Percentiles rank a stretch among this genome's conserved stretches.
Evolutionary conservation across 108 stramenopile species (phyloP).

Genomic region (Cyclostephanos invisitatus): DNA sequence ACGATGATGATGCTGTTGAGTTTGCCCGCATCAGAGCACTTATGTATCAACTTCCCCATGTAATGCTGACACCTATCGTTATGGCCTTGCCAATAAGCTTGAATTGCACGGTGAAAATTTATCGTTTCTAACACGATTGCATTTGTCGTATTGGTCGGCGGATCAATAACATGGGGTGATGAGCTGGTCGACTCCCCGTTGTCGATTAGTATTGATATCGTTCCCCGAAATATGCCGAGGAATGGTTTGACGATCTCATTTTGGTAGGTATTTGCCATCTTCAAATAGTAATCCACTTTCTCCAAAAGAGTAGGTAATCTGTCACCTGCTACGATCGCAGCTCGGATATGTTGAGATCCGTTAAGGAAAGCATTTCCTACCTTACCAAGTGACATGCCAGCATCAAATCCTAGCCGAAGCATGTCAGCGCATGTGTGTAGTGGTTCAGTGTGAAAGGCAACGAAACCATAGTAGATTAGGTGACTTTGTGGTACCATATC

Average conservation of each 20-base stretch:
- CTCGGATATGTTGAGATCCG: neutral
- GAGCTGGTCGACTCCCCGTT: slow-evolving; percentile 4
- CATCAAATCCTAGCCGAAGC: slow-evolving; percentile 19
- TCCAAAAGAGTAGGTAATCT: slow-evolving; percentile 16
- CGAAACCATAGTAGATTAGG: slow-evolving; percentile 15
- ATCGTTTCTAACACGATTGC: neutral
- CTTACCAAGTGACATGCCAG: slow-evolving; percentile 21
- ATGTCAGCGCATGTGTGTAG: slow-evolving; percentile 27
- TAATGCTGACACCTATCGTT: slow-evolving; percentile 17
- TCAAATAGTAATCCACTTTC: slow-evolving; percentile 25
- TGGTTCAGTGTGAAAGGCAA: slow-evolving; percentile 20
- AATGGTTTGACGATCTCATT: neutral
- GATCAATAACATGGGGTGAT: neutral
- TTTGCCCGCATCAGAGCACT: neutral
- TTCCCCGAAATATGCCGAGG: slow-evolving; percentile 11
- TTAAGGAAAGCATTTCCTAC: slow-evolving; percentile 15
- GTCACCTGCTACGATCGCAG: slow-evolving; percentile 14
- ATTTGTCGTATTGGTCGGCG: neutral
- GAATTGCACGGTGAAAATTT: slow-evolving; percentile 1
- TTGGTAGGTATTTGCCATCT: slow-evolving; percentile 6
- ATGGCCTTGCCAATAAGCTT: too few species aligned
- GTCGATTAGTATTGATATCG: too few species aligned
- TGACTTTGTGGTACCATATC: neutral
- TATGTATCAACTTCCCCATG: slow-evolving; percentile 1
- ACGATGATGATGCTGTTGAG: slow-evolving; percentile 3